Base-by-base conservation (phyloP, 2,329 filamentous ascomycete species). In the Cladobotryum mycophilum region DNA sequence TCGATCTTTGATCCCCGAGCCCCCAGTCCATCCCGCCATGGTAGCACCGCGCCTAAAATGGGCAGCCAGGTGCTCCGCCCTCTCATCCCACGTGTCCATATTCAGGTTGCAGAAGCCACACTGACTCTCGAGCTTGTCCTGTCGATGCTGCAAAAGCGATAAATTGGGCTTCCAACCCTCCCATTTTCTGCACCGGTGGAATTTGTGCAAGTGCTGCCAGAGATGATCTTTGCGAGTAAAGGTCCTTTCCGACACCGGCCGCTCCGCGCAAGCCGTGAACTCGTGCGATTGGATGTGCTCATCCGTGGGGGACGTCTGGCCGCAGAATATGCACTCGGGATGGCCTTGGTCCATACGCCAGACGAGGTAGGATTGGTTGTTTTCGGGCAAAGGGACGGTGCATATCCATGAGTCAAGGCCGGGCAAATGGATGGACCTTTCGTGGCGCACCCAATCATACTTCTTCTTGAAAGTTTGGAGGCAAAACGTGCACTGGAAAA, bases 251-350 rank as follows among this genome's bases (percentile, higher is more conserved):
- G 64, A 58, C 6, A 65, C 57, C 6, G 67, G 59, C 5, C 66
- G 76, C 47, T 79, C 74, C 17, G 75, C 74, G 56, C 80, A 84
- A 3, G 73, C 56, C 33, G 70, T 66, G 18, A 72, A 73, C 51
- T 73, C 69, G 52, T 73, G 70, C 4, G 67, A 64, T 18, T 65
- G 59, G 3, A 70, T 58, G 47, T 73, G 70, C 35, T 67, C 58
- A 3, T 68, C 60, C 1, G 57, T 63, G 1, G 70, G 69, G 1
- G 62, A 60, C 2, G 44, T 42, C 6, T 62, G 52, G 1, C 70
- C 70, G 45, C 70, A 73, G 34, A 72, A 71, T 17, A 69, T 56
- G 51, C 70, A 73, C 18, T 69, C 63, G 0, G 69, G 65, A 9
- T 69, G 66, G 5, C 68, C 71, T 15, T 75, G 71, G 14, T 70